Conservation (phyloP, 2,329 filamentous ascomycete genomes). For the Didymella pomorum region DNA sequence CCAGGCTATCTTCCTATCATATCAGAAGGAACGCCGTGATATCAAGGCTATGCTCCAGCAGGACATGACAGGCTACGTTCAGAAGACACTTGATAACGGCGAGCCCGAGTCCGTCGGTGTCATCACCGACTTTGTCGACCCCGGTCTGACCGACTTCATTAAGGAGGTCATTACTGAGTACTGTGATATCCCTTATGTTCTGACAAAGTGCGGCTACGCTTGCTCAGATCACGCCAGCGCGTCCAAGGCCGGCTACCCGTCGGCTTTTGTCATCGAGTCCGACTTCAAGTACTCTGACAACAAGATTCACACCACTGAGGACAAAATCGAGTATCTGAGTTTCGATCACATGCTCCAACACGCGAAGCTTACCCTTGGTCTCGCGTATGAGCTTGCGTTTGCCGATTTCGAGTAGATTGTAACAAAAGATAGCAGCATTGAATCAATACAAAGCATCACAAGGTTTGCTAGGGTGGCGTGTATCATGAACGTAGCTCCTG, state of each 20-base stretch:
- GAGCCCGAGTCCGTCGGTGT: slow-evolving; percentile 87
- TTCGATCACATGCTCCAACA: slow-evolving; percentile 95
- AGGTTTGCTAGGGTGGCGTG: neutral
- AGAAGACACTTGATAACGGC: slow-evolving; percentile 82
- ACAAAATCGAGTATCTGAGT: slow-evolving; percentile 74
- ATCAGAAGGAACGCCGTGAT: slow-evolving; percentile 75
- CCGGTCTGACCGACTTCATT: slow-evolving; percentile 84
- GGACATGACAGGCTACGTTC: slow-evolving; percentile 87
- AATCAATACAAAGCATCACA: neutral
- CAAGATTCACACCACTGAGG: slow-evolving; percentile 75
- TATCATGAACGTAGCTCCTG: neutral
- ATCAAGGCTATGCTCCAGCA: slow-evolving; percentile 98
- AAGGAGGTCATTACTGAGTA: slow-evolving; percentile 88
- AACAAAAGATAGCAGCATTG: neutral
- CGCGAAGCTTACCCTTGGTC: slow-evolving; percentile 80
- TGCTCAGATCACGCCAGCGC: slow-evolving; percentile 79
- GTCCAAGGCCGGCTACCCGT: slow-evolving; percentile 76
- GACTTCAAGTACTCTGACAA: slow-evolving; percentile 70
- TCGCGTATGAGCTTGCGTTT: slow-evolving; percentile 85
- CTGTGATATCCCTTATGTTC: slow-evolving; percentile 84
- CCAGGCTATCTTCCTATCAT: slow-evolving; percentile 86
- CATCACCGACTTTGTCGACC: slow-evolving; percentile 90
- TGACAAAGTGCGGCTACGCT: slow-evolving; percentile 89
- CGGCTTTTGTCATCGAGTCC: slow-evolving; percentile 78
- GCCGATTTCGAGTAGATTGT: slow-evolving; percentile 65